These are phyloP conservation scores for Zasmidium citrigriseum DNA, from an alignment of 2,329 filamentous ascomycete species.

Conservation along the genomic window DNA sequence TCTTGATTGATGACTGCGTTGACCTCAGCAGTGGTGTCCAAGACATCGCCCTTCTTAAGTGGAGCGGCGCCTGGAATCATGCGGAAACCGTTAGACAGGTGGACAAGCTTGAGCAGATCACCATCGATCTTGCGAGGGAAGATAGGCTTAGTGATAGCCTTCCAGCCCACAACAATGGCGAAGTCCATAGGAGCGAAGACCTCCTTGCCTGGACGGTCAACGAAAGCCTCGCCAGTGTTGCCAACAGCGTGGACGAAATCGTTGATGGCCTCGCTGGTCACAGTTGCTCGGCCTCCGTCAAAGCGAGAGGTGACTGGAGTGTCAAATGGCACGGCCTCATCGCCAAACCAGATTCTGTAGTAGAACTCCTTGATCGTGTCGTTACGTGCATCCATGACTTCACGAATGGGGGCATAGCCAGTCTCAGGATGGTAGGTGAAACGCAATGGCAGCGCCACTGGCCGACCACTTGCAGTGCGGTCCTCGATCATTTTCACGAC, in stretches of 20 bases:
- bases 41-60: slow-evolving; percentile 89
- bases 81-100: slow-evolving; percentile 95
- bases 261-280: slow-evolving; percentile 91
- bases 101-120: slow-evolving; percentile 91
- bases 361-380: slow-evolving; percentile 99
- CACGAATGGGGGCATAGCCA: slow-evolving; percentile 94
- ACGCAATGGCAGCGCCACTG: slow-evolving; percentile 79
- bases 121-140: slow-evolving; percentile 96
- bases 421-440: slow-evolving; percentile 95
- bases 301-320: slow-evolving; percentile 83
- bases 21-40: slow-evolving; percentile 91
- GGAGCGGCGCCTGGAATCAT: slow-evolving; percentile 97
- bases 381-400: slow-evolving; percentile 94
- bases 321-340: slow-evolving; percentile 80
- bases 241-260: slow-evolving; percentile 99
- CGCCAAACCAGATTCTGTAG: slow-evolving; percentile 95
- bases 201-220: slow-evolving; percentile 90
- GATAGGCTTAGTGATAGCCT: slow-evolving; percentile 98
- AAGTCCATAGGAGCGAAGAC: slow-evolving; percentile 97
- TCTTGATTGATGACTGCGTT: slow-evolving; percentile 98
- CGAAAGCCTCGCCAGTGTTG: slow-evolving; percentile 95
- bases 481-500: slow-evolving; percentile 90
- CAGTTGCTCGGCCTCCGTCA: slow-evolving; percentile 81
- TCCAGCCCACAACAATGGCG: slow-evolving; percentile 53
- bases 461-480: slow-evolving; percentile 78